Evolutionary conservation across 202 grass and related monocot species (phyloP).

Genomic region (Brachypodium distachyon): DNA sequence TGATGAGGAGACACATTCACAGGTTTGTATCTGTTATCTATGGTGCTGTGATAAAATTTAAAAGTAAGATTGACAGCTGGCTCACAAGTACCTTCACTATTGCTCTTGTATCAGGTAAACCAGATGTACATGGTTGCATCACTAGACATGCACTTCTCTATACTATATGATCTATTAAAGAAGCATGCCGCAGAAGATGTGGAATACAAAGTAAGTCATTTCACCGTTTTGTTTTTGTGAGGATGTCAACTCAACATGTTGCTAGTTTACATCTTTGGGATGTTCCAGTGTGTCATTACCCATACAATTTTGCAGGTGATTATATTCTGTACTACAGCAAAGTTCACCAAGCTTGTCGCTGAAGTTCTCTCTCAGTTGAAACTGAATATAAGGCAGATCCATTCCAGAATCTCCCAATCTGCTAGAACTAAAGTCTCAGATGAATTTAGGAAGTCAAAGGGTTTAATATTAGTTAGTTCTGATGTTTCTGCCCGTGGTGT

Average conservation of each 20-base stretch:
- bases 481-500: constrained; percentile 94
- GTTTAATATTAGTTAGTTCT: constrained; percentile 92
- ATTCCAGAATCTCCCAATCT: constrained; percentile 78
- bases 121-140: constrained; percentile 71
- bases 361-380: constrained; percentile 60
- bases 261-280: background rate
- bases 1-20: constrained; percentile 83
- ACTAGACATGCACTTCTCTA: constrained; percentile 58
- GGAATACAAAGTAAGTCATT: constrained; percentile 76
- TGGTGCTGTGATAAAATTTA: constrained; percentile 14
- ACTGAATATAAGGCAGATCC: constrained; percentile 86
- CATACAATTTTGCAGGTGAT: constrained; percentile 58
- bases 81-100: constrained; percentile 19
- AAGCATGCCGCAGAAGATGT: constrained; percentile 67
- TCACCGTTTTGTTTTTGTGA: background rate
- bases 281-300: constrained; percentile 9
- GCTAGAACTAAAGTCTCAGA: constrained; percentile 87
- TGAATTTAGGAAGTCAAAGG: constrained; percentile 84
- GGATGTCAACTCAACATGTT: background rate
- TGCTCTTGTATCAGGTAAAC: constrained; percentile 57
- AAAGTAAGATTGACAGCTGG: background rate
- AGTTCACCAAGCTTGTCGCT: constrained; percentile 81
- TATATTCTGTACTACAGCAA: constrained; percentile 96
- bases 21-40: constrained; percentile 37
- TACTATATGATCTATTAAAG: constrained; percentile 54